These are phyloP conservation scores for Colletotrichum orbiculare DNA, from an alignment of 2,329 filamentous ascomycete species.

Conservation along the genomic window DNA sequence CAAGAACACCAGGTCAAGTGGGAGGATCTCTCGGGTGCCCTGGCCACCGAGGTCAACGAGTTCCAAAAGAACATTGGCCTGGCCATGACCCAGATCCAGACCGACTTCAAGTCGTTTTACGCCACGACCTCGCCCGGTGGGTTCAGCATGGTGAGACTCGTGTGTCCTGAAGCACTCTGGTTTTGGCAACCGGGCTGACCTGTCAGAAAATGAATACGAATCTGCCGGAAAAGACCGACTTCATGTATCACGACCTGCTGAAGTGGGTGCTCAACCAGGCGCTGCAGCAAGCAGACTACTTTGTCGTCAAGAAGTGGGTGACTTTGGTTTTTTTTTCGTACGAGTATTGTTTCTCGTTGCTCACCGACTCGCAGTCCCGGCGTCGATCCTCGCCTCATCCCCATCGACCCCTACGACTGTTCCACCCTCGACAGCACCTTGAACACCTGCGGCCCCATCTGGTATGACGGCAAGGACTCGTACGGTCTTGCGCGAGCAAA, in stretches of 20 bases:
- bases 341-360: too few relatives aligned
- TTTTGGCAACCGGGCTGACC: not conserved
- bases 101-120: slow-evolving; percentile 12
- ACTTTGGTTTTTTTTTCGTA: too few relatives aligned
- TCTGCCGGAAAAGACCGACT: slow-evolving; percentile 16
- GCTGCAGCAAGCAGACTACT: slow-evolving; percentile 6
- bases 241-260: slow-evolving; percentile 19
- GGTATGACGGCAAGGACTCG: slow-evolving; percentile 25
- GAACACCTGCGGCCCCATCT: slow-evolving; percentile 20
- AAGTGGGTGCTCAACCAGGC: slow-evolving; percentile 20
- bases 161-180: too few relatives aligned
- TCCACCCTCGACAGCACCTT: not conserved
- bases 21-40: slow-evolving; percentile 2
- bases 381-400: slow-evolving; percentile 16
- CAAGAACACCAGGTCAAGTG: not conserved
- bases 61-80: slow-evolving; percentile 20
- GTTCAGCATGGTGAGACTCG: slow-evolving; percentile 10
- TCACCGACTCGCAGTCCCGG: slow-evolving; percentile 1
- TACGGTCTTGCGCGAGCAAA: slow-evolving; percentile 21
- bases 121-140: not conserved
- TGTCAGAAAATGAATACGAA: not conserved
- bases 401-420: slow-evolving; percentile 17
- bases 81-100: slow-evolving; percentile 20
- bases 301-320: slow-evolving; percentile 23
- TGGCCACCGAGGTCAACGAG: slow-evolving; percentile 6